Base-by-base conservation (phyloP, 208 protist species). In the Acanthamoeba triangularis region DNA sequence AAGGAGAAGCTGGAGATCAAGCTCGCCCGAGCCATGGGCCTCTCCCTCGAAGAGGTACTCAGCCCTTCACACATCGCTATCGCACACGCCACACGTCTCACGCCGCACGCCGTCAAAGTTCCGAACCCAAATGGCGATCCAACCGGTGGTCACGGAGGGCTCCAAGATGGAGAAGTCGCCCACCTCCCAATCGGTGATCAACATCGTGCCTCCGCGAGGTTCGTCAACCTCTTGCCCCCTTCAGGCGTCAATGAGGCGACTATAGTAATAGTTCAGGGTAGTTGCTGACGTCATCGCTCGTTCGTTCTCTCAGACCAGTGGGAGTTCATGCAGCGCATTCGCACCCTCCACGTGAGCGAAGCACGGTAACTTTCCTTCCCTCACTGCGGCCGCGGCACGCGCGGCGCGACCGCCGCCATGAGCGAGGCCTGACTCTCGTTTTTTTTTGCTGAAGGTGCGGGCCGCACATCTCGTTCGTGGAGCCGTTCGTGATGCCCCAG, bases 401-500 rank as follows among this genome's bases (percentile, higher is more conserved):
- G 13, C 33, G 35, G 1, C 30, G 1, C 69, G 11, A 78, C 14
- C 11, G 20, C 16, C 23, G 28, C 28, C 23, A 7, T 28, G 16
- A 41, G 37, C 37, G 37, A 41, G 37, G 37, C 37, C n/a, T 67
- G 61, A 30, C 8, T 28, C 23, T 2, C 6, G 1, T 20, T 20
- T 1, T 7, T 10, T 0, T 23, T 3, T 67, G 61, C 13, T 72
- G 63, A 1, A 82, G 74, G 25, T 82, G 74, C 37, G 74, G 74
- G 0, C 74, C 74, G 23, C 74, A 82, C 25, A 82, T 82, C 37
- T 82, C 74, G 4, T 82, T 82, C 37, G 41, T 82, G 33, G 74
- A 82, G 74, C 74, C 74, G 37, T 82, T 82, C 74, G 74, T 82
- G 74, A 82, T 82, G 74, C 74, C 74, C 20, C 74, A 82, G 74